A percentile compares a stretch with the other conserved stretches of the same genome.
These are phyloP conservation scores for Sarcodon sp. DNA, from an alignment of 768 basidiomycete species.

Conservation along the genomic window DNA sequence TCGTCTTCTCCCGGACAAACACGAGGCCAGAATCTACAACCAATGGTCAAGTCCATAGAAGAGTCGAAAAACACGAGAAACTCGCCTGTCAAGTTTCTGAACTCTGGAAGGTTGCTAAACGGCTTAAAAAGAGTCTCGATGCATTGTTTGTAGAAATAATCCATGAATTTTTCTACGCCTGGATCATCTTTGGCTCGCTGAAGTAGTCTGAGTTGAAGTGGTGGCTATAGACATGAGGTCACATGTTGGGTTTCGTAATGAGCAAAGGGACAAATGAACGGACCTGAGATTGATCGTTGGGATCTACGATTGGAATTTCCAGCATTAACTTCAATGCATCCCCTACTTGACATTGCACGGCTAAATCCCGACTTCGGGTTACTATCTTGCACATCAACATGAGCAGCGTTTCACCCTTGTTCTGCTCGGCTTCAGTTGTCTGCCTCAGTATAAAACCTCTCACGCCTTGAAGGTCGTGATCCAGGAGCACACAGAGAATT, in stretches of 20 bases:
- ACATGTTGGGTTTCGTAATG: neutral
- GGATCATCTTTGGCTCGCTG: conserved; percentile 70
- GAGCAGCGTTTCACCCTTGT: conserved; percentile 54
- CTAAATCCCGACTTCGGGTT: conserved; percentile 70
- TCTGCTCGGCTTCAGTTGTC: conserved; percentile 54
- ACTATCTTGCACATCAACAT: conserved; percentile 67
- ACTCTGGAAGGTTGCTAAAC: conserved; percentile 60
- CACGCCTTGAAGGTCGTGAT: conserved; percentile 85
- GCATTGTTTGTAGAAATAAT: conserved; percentile 87
- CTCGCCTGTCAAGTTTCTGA: conserved; percentile 35
- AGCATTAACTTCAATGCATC: conserved; percentile 78
- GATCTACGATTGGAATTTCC: conserved; percentile 45
- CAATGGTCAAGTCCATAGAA: conserved; percentile 1
- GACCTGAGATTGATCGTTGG: conserved; percentile 9
- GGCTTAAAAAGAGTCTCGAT: conserved; percentile 73
- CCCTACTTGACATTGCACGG: conserved; percentile 82
- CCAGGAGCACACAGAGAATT: conserved; percentile 71
- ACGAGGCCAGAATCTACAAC: conserved; percentile 35
- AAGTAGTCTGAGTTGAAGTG: conserved; percentile 29
- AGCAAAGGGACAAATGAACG: conserved; percentile 2
- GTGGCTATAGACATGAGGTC: conserved; percentile 9
- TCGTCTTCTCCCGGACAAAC: conserved; percentile 62
- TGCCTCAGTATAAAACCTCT: conserved; percentile 79
- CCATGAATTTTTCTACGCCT: conserved; percentile 78
- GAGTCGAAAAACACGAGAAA: conserved; percentile 14